These are phyloP conservation scores for Phytophthora citricola DNA, from an alignment of 352 stramenopile species.

Conservation along the genomic window DNA sequence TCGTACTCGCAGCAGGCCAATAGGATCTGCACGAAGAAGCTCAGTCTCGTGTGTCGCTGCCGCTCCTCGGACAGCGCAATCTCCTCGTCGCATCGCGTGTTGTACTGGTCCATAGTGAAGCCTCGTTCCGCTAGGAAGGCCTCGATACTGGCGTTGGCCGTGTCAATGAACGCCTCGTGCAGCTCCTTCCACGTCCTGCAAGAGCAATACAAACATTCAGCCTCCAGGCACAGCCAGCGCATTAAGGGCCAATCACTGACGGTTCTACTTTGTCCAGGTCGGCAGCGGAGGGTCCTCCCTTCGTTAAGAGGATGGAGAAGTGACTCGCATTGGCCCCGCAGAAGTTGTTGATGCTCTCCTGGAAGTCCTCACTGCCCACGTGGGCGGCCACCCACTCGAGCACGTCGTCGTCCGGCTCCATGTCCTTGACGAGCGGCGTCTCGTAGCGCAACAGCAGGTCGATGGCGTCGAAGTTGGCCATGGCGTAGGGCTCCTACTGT, in stretches of 20 bases:
- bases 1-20: slow-evolving; percentile 83
- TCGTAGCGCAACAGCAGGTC: slow-evolving; percentile 82
- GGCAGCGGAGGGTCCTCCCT: slow-evolving; percentile 60
- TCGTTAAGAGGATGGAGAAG: slow-evolving; percentile 72
- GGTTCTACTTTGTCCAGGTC: slow-evolving; percentile 70
- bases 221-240: too few relatives aligned
- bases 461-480: slow-evolving; percentile 79
- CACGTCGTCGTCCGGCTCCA: slow-evolving; percentile 80
- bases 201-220: background rate
- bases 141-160: slow-evolving; percentile 73
- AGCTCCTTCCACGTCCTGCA: slow-evolving; percentile 69
- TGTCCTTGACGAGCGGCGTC: slow-evolving; percentile 84
- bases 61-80: slow-evolving; percentile 71
- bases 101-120: slow-evolving; percentile 83
- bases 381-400: slow-evolving; percentile 83
- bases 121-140: slow-evolving; percentile 60
- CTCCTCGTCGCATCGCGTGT: slow-evolving; percentile 72
- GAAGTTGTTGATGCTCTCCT: slow-evolving; percentile 66
- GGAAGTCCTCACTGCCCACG: slow-evolving; percentile 76
- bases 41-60: slow-evolving; percentile 77
- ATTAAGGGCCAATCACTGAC: slow-evolving; percentile 27
- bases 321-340: slow-evolving; percentile 64
- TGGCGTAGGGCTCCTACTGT: background rate
- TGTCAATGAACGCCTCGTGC: slow-evolving; percentile 76
- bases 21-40: slow-evolving; percentile 86